phyloP scores from a whole-genome alignment of 2,329 filamentous ascomycete genomes.

The Colletotrichum sp. region DNA sequence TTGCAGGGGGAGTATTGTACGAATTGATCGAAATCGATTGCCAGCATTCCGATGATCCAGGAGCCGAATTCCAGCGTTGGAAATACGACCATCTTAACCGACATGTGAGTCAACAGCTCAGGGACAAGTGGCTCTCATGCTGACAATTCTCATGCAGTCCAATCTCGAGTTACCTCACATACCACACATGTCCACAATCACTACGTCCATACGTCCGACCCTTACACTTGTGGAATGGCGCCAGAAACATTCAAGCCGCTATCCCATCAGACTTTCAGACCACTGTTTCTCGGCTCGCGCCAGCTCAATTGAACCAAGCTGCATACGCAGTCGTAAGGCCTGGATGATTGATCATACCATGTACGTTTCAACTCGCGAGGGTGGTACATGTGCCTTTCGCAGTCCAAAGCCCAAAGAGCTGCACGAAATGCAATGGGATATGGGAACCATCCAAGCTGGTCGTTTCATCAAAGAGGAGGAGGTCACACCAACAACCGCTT shows the following conservation, averaged over 20 bases:
- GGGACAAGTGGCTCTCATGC: not conserved
- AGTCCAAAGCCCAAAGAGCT: constrained; percentile 42
- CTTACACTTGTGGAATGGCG: constrained; percentile 40
- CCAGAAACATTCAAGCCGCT: constrained; percentile 38
- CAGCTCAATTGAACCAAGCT: constrained; percentile 31
- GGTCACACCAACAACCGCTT: constrained; percentile 23
- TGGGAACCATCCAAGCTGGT: constrained; percentile 29
- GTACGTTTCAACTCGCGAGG: constrained; percentile 41
- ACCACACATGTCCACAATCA: constrained; percentile 51
- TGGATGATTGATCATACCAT: constrained; percentile 50
- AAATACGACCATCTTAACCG: constrained; percentile 47
- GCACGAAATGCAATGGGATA: constrained; percentile 45
- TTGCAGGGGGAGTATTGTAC: constrained; percentile 49
- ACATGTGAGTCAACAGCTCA: constrained; percentile 35
- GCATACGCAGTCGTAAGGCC: constrained; percentile 41
- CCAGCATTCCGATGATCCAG: constrained; percentile 46
- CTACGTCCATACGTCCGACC: constrained; percentile 45
- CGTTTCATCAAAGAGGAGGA: constrained; percentile 38
- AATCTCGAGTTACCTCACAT: constrained; percentile 50
- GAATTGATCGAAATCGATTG: constrained; percentile 52
- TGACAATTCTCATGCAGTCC: constrained; percentile 28
- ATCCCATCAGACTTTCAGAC: constrained; percentile 45
- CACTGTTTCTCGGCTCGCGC: constrained; percentile 30
- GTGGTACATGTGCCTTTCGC: constrained; percentile 41
- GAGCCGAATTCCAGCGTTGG: constrained; percentile 51